phyloP scores from a whole-genome alignment of 176 grass and related monocot species.

The Oryza australiensis region DNA sequence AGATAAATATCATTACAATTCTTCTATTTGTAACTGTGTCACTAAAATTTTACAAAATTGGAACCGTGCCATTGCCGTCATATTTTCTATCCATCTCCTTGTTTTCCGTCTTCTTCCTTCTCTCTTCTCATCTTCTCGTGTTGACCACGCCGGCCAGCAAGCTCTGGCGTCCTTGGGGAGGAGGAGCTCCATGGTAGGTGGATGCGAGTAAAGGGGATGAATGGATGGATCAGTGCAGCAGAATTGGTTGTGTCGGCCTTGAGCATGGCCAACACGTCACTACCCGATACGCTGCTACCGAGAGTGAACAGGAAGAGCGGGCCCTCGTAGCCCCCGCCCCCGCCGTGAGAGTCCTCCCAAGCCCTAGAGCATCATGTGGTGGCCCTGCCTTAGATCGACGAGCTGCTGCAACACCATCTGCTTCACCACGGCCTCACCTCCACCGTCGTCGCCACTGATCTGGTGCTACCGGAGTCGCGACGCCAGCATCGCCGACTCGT shows the following conservation, averaged over 20 bases:
- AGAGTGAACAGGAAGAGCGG: conserved; percentile 52
- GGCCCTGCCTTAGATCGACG: conserved; percentile 45
- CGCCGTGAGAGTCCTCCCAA: conserved; percentile 35
- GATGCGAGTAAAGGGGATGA: conserved; percentile 16
- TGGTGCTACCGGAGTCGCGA: conserved; percentile 77
- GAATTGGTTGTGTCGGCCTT: conserved; percentile 54
- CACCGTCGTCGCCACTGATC: conserved; percentile 59
- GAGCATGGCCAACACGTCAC: conserved; percentile 50
- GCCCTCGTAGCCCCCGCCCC: conserved; percentile 31
- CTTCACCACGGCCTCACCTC: conserved; percentile 36
- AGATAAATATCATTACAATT: no score
- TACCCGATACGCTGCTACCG: conserved; percentile 37
- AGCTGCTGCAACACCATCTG: conserved; percentile 68
- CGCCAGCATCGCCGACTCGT: conserved; percentile 70
- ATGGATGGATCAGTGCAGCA: conserved; percentile 28
- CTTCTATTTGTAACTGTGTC: no score
- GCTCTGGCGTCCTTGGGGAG: no score
- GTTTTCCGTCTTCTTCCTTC: no score
- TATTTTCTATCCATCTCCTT: no score
- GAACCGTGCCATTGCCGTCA: no score
- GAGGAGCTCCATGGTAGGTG: no score
- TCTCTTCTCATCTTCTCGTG: no score
- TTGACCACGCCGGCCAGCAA: no score
- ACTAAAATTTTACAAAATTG: no score
- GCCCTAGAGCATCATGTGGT: conserved; percentile 45